phyloP scores from a whole-genome alignment of 495 filamentous ascomycete genomes.

The Penicillium arizonense region DNA sequence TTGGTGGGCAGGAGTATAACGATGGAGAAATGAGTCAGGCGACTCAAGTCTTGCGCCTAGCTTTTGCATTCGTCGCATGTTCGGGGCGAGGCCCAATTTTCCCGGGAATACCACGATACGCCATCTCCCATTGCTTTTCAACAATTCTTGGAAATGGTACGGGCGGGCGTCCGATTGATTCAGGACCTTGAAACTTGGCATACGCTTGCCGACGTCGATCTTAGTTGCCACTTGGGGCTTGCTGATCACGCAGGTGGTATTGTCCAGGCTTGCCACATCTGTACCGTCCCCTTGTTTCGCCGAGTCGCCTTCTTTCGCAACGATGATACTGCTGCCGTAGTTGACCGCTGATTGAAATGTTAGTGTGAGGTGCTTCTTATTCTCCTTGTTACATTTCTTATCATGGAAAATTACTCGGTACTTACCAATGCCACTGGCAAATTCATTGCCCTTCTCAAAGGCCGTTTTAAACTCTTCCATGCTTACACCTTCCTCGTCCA shows the following conservation, averaged over 20 bases:
- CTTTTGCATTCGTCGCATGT: conserved; percentile 39
- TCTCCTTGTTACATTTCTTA: too few relatives aligned
- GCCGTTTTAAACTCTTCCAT: conserved; percentile 48
- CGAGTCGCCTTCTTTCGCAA: conserved; percentile 28
- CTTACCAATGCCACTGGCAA: conserved; percentile 39
- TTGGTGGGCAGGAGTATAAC: conserved; percentile 36
- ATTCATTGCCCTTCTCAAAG: conserved; percentile 37
- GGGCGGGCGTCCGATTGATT: conserved; percentile 55
- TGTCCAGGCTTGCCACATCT: not conserved
- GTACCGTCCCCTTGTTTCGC: conserved; percentile 30
- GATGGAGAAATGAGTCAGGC: conserved; percentile 41
- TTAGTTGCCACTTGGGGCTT: conserved; percentile 35
- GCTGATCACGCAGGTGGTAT: conserved; percentile 15
- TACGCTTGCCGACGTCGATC: conserved; percentile 48
- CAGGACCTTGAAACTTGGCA: conserved; percentile 55
- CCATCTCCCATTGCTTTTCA: conserved; percentile 55
- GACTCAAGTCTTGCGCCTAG: conserved; percentile 42
- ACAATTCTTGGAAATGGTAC: conserved; percentile 49
- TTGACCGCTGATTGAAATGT: conserved; percentile 22
- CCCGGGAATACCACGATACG: conserved; percentile 63
- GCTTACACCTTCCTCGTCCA: conserved; percentile 42
- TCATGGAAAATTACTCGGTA: not conserved
- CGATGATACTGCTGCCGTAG: conserved; percentile 32
- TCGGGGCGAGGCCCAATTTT: conserved; percentile 36
- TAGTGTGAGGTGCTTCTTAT: too few relatives aligned